Base-by-base conservation (phyloP, 768 basidiomycete species). In the Lactarius psammicola region DNA sequence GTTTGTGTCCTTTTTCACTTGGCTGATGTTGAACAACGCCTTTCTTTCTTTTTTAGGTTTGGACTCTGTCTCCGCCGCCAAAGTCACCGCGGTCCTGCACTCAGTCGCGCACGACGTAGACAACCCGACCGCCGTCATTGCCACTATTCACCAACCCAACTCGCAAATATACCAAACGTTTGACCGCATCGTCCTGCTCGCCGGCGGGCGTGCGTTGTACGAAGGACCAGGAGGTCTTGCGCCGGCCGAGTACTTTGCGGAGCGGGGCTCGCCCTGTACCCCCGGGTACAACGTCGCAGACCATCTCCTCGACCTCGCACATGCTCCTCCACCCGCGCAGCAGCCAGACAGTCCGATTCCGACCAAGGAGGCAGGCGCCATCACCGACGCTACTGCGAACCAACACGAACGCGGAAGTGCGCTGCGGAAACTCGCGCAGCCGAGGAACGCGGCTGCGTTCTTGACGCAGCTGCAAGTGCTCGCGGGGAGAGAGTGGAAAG, bases 261-360 rank as follows among this genome's bases (percentile, higher is more conserved):
- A 67, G 10, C 72, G 65, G 11, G 74, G 72, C 63, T 74, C 72
- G 68, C 77, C 82, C 11, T 93, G 87, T 71, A 88, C 84, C 9
- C 81, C 86, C 57, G 94, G 92, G 0, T 95, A 95, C 78, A 97
- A 97, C 71, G 84, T 95, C 20, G 94, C 95, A 0, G 95, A 98
- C 74, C 92, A 95, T 72, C 82, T 97, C 13, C 81, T 98, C 26
- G 95, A 97, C 69, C 82, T 98, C 59, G 94, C 94, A 1, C 88
- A 85, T 71, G 85, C 85, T 57, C 81, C 85, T 57, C 81, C 85
- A 0, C 83, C 85, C 17, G 76, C 80, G 8, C 75, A 74, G 34
- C 75, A 74, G 34, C 74, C 85, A 1, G 84, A 85, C 78, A 77
- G 75, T 62, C 56, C 71, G 28, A 40, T 42, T 57, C 17, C 33